phyloP scores from a whole-genome alignment of 176 grass and related monocot species.

The Bromus sterilis region DNA sequence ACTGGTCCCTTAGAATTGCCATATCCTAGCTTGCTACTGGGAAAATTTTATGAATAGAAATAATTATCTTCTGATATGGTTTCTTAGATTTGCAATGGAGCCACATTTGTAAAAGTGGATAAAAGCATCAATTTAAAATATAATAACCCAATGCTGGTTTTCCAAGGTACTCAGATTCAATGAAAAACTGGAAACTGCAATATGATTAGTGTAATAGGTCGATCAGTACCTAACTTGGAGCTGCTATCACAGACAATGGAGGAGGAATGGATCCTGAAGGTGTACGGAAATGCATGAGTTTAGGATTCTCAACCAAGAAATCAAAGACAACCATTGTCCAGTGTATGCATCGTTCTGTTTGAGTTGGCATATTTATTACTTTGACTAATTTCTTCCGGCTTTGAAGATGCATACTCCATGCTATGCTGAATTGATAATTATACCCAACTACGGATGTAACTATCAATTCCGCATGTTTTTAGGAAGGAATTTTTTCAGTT shows the following conservation, averaged over 20 bases:
- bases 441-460: no score
- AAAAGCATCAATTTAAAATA: constrained; percentile 67
- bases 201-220: no score
- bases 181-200: background rate
- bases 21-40: background rate
- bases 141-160: constrained; percentile 72
- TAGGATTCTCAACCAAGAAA: no score
- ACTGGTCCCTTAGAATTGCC: background rate
- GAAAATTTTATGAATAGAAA: background rate
- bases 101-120: constrained; percentile 83
- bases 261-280: constrained; percentile 95
- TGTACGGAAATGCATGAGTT: constrained; percentile 80
- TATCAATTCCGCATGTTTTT: no score
- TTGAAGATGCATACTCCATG: background rate
- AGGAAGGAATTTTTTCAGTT: no score
- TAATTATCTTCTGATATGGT: constrained; percentile 19
- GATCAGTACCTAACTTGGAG: background rate
- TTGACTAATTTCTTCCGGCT: background rate
- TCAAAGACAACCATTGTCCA: constrained; percentile 93
- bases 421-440: no score
- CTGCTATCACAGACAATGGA: constrained; percentile 67
- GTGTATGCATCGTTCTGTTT: constrained; percentile 47
- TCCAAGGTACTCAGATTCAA: constrained; percentile 57
- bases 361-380: background rate
- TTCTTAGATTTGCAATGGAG: constrained; percentile 71